phyloP scores from a whole-genome alignment of 2,329 filamentous ascomycete species.

The Fusarium sp. region DNA sequence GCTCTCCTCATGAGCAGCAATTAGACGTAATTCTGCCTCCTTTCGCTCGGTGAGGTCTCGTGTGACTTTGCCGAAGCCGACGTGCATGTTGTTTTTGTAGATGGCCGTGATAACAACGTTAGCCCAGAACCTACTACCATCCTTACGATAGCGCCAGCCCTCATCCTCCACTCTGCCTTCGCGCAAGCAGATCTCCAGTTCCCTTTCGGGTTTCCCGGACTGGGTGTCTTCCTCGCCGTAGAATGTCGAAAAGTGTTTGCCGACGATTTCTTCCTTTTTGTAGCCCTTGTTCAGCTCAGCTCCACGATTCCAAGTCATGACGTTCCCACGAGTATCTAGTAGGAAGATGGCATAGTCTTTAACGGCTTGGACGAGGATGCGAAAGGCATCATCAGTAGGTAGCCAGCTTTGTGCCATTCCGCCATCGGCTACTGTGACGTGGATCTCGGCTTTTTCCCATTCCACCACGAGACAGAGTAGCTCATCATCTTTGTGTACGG shows the following conservation, averaged over 20 bases:
- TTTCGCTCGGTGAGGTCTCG: conserved; percentile 12
- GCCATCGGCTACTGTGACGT: neutral
- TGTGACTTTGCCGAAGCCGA: conserved; percentile 12
- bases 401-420: conserved; percentile 4
- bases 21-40: conserved; percentile 2
- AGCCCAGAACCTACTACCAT: conserved; percentile 11
- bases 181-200: conserved; percentile 12
- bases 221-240: conserved; percentile 10
- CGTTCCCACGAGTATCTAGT: conserved; percentile 1
- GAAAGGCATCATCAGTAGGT: conserved; percentile 7
- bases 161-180: conserved; percentile 11
- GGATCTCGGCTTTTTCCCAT: neutral
- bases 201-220: conserved; percentile 5
- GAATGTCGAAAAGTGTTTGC: conserved; percentile 10
- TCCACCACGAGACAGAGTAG: neutral
- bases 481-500: neutral
- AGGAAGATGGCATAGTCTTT: conserved; percentile 19
- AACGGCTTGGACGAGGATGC: conserved; percentile 9
- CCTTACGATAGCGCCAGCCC: conserved; percentile 15
- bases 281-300: conserved; percentile 12
- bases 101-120: conserved; percentile 12
- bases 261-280: conserved; percentile 11
- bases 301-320: conserved; percentile 13
- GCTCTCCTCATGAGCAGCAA: conserved; percentile 16
- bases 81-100: conserved; percentile 8